phyloP scores from a whole-genome alignment of 169 alveolate genomes.

The Cryptosporidium sp. region DNA sequence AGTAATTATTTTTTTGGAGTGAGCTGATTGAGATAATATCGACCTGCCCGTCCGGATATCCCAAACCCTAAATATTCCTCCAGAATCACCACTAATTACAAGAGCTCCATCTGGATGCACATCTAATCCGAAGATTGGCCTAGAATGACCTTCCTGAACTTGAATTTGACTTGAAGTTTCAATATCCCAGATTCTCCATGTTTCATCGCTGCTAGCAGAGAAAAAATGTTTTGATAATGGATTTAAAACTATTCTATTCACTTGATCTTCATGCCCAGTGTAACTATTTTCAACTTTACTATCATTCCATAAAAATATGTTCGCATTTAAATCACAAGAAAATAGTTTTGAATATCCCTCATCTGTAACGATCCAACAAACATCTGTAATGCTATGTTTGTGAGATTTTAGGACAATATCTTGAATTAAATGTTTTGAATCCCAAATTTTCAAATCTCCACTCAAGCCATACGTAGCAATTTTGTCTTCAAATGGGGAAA shows the following conservation, averaged over 20 bases:
- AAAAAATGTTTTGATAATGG: constrained; percentile 38
- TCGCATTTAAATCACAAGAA: constrained; percentile 42
- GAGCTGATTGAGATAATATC: constrained; percentile 82
- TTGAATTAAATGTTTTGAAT: not conserved
- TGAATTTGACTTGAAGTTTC: constrained; percentile 81
- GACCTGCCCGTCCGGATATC: constrained; percentile 90
- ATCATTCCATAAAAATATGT: constrained; percentile 46
- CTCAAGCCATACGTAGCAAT: constrained; percentile 55
- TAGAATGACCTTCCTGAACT: constrained; percentile 88
- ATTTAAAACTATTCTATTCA: constrained; percentile 22
- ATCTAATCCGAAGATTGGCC: constrained; percentile 84
- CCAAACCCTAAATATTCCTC: constrained; percentile 88
- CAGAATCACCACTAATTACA: constrained; percentile 87
- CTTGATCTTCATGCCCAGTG: constrained; percentile 64
- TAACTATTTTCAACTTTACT: not conserved
- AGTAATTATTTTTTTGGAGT: constrained; percentile 82
- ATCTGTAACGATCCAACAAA: constrained; percentile 22
- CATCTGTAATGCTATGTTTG: constrained; percentile 12
- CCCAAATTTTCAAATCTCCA: constrained; percentile 47
- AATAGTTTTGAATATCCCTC: constrained; percentile 11
- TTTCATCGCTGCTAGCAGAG: constrained; percentile 85
- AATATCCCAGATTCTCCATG: constrained; percentile 91
- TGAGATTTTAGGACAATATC: not conserved
- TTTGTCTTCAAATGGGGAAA: constrained; percentile 43
- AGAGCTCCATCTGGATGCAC: constrained; percentile 90